Evolutionary conservation across 2,329 filamentous ascomycete species (phyloP).

Genomic region (Fusarium illudens): DNA sequence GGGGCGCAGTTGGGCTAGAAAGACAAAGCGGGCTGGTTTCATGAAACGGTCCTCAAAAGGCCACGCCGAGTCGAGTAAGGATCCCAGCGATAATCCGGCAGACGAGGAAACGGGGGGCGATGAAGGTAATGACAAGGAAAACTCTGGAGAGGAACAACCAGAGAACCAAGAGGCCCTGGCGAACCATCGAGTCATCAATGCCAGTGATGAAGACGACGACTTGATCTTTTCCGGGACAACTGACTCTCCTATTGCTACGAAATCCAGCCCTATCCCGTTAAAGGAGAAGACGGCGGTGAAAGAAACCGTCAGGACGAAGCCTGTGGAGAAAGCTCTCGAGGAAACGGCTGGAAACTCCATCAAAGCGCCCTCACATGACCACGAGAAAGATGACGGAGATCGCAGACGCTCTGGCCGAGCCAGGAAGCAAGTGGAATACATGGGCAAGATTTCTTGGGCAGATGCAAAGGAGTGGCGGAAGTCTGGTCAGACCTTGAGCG

Average conservation of each 20-base stretch:
- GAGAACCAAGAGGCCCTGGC: neutral
- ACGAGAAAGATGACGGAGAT: slow-evolving; percentile 16
- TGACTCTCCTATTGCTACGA: neutral
- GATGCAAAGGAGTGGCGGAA: slow-evolving; percentile 30
- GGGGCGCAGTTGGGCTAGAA: slow-evolving; percentile 36
- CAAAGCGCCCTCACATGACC: neutral
- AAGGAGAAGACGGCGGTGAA: neutral
- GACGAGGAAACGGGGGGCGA: slow-evolving; percentile 1
- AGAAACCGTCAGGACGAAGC: neutral
- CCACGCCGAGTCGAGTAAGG: neutral
- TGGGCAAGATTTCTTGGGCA: slow-evolving; percentile 44
- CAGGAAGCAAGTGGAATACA: slow-evolving; percentile 43
- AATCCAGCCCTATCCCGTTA: neutral
- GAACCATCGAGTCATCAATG: slow-evolving; percentile 10
- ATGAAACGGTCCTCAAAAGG: slow-evolving; percentile 27
- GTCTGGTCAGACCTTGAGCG: slow-evolving; percentile 10
- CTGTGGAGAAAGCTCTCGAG: neutral
- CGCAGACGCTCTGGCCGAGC: slow-evolving; percentile 41
- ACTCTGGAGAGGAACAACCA: neutral
- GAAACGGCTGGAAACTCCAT: neutral
- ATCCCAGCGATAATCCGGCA: neutral
- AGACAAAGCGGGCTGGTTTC: slow-evolving; percentile 29
- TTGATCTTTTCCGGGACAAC: slow-evolving; percentile 14
- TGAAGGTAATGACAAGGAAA: neutral
- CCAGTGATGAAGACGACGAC: slow-evolving; percentile 41